phyloP scores from a whole-genome alignment of 2,329 filamentous ascomycete species.

The Aschersonia sp. region DNA sequence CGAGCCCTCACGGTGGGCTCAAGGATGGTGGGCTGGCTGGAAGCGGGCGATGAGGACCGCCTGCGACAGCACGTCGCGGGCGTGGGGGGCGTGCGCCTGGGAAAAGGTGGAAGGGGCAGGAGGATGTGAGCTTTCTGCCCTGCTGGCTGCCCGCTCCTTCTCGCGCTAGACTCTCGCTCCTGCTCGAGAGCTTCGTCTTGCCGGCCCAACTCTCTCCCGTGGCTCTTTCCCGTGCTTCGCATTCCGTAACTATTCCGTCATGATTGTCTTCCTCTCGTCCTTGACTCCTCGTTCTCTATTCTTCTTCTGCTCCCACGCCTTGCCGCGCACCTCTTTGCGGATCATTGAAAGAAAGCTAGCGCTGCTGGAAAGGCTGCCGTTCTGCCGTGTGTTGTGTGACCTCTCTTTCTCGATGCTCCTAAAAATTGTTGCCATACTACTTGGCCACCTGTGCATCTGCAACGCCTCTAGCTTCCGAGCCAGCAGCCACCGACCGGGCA shows the following conservation, averaged over 20 bases:
- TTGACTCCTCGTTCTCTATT: too few relatives aligned
- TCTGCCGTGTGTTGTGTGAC: background rate
- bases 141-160: too few relatives aligned
- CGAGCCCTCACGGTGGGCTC: background rate
- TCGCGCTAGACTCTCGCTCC: too few relatives aligned
- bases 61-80: background rate
- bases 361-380: background rate
- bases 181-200: too few relatives aligned
- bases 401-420: background rate
- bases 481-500: conserved; percentile 2
- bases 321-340: background rate
- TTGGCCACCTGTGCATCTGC: background rate
- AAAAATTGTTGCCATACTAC: background rate
- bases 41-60: background rate
- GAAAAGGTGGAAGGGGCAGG: background rate
- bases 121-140: background rate
- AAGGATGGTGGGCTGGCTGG: background rate
- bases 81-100: background rate
- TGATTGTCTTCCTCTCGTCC: too few relatives aligned
- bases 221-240: too few relatives aligned
- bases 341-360: background rate
- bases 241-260: too few relatives aligned
- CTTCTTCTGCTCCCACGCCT: too few relatives aligned
- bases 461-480: background rate
- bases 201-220: too few relatives aligned